Conservation (phyloP, 106 monocot genomes). For the Iris macrosiphon region DNA sequence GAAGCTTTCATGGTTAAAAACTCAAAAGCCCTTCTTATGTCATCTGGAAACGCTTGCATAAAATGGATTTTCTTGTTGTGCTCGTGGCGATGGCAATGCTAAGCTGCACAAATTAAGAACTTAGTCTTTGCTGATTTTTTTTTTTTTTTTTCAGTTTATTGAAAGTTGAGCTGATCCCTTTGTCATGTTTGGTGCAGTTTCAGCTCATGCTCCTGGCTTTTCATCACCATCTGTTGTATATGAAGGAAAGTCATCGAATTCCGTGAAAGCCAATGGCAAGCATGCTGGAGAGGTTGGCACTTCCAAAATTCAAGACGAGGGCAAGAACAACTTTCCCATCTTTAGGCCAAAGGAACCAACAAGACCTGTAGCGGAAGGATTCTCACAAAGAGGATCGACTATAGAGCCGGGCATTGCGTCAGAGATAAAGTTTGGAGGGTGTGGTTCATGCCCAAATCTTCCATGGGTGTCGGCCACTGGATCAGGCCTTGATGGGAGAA, state of each 20-base stretch:
- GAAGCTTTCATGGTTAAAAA: too few relatives aligned
- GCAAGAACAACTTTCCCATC: constrained; percentile 14
- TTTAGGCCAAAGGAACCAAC: constrained; percentile 21
- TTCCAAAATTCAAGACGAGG: constrained; percentile 20
- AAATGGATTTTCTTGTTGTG: too few relatives aligned
- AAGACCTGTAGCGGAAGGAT: constrained; percentile 13
- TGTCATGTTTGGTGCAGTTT: constrained; percentile 5
- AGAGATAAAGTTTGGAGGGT: constrained; percentile 73
- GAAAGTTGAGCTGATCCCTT: neutral
- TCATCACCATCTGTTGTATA: constrained; percentile 17
- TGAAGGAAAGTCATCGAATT: constrained; percentile 24
- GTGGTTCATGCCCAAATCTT: constrained; percentile 74
- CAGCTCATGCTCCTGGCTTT: constrained; percentile 15
- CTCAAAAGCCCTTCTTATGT: too few relatives aligned
- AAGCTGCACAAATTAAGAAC: too few relatives aligned
- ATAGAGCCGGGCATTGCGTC: constrained; percentile 71
- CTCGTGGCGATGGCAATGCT: too few relatives aligned
- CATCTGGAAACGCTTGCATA: too few relatives aligned
- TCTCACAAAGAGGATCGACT: constrained; percentile 18
- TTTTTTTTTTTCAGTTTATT: neutral
- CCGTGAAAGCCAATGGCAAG: constrained; percentile 22
- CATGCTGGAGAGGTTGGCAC: constrained; percentile 18
- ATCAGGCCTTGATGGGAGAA: constrained; percentile 64
- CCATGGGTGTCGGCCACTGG: constrained; percentile 96
- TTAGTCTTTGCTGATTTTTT: too few relatives aligned